Base-by-base conservation (phyloP, 257 asterid species). In the Solanum etuberosum region DNA sequence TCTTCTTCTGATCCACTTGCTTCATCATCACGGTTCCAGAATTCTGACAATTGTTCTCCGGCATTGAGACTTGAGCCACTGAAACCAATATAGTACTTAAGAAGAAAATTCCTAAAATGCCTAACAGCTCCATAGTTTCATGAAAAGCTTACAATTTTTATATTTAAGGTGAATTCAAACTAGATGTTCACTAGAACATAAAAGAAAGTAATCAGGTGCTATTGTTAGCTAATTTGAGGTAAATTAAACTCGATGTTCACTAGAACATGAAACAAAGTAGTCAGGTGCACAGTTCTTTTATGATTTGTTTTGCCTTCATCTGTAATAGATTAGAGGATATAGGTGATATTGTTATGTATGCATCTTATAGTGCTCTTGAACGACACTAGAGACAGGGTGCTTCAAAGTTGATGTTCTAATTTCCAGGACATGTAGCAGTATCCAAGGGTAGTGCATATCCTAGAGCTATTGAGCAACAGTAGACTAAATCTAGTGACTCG, bases 21-120 rank as follows among this genome's bases (percentile, higher is more conserved):
- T 89, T 94, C 98, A 89, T 91, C 98, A 87, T 93, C 94, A 37
- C 94, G 97, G 86, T 95, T 93, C 99, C 99, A 95, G 93, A 96
- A 96, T 90, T 97, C 98, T 2, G 98, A 95, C 88, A 88, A 73
- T 77, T 91, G 92, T 77, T 87, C 94, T 43, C 42, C 94, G 23
- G 74, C 90, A 27, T 63, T 87, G 88, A 91, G 51, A 89, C 87
- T 89, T 61, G 95, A 80, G 48, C 85, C 21, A 20, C 68, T 80
- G 65, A 57, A 78, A 84, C 63, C 77, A 5, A 54, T 37, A 85
- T 27, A 57, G 29, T 15, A 25, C 42, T 46, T 27, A 70, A 85
- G 74, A 20, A 76, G 10, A 38, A 25, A 84, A 34, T 43, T 38
- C 38, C 71, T 86, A 85, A 38, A 25, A 37, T 48, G 59, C 43